Evolutionary conservation across 2,329 filamentous ascomycete genomes (phyloP), one percentile per base, ranked within the genome.

Genomic region (Fusarium annulatum): DNA sequence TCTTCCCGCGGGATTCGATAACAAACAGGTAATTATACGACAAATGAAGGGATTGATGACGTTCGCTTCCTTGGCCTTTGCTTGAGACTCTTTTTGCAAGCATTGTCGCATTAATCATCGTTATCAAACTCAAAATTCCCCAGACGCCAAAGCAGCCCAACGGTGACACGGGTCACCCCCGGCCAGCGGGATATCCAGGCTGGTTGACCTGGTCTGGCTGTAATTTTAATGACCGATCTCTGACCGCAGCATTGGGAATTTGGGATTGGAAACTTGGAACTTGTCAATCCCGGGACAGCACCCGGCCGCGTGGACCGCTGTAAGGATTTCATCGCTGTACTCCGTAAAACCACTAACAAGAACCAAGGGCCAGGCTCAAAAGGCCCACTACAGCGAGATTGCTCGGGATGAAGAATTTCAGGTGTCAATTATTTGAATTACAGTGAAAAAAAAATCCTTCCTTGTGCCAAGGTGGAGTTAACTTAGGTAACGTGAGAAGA

Each of bases 341-440:
- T 23, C 23, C 23, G 23, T n/a, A 43, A 51, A 41, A 55, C 59
- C 41, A 18, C 41, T 43, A 43, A 23, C 45, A 43, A 70, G 34
- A 46, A 43, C 52, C 45, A 68, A 30, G 52, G 42, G 45, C 43
- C 67, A 69, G 42, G 51, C 53, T 55, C 21, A 59, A 64, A 43
- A 59, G 53, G 42, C 42, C 69, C 64, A 73, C 69, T 36, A 18
- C 19, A 67, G 70, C 70, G 70, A 73, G 66, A 73, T 73, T 73
- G 71, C 70, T 65, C 51, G 65, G 67, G 46, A 53, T 41, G 53
- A 61, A 21, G 46, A 43, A 67, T 61, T 68, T 67, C 38, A 55
- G 49, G 63, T 58, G 65, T 49, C n/a, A 51, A 49, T 49, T 58
- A n/a, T 30, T 59, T 59, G 65, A 38, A 55, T 58, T 23, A 36